Evolutionary conservation across 202 grass and related monocot species (phyloP).

Genomic region (Bolboschoenoplectus hybrid): DNA sequence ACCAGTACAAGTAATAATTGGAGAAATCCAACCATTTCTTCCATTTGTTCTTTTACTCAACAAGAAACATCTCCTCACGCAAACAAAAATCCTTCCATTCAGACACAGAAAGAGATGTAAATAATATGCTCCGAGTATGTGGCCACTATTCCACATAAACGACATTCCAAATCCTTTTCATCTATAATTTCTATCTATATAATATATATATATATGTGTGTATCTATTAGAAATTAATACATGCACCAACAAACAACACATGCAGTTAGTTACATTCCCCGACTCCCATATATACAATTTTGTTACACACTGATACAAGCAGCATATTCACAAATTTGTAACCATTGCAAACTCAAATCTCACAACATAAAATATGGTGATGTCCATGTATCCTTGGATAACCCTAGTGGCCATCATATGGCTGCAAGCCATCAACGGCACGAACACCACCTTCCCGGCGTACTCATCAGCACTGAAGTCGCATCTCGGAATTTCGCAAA

Average conservation of each 20-base stretch:
- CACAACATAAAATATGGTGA: neutral
- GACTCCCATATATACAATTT: neutral
- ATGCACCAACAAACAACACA: neutral
- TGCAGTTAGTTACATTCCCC: neutral
- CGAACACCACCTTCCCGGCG: constrained; percentile 42
- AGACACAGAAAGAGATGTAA: constrained; percentile 26
- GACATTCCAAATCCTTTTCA: neutral
- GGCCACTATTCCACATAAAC: neutral
- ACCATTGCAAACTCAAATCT: neutral
- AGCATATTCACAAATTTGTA: neutral
- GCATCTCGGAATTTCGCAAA: constrained; percentile 24
- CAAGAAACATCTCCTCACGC: constrained; percentile 7
- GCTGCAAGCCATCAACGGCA: constrained; percentile 68
- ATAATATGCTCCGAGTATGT: neutral
- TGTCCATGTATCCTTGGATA: constrained; percentile 44
- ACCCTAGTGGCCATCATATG: constrained; percentile 63
- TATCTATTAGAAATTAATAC: neutral
- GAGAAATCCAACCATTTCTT: neutral
- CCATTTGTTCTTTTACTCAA: constrained; percentile 1
- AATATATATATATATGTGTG: neutral
- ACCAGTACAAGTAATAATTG: neutral
- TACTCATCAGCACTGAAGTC: constrained; percentile 24
- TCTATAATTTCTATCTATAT: neutral
- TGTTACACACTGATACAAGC: neutral
- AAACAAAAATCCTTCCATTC: constrained; percentile 11